Conservation (phyloP, 139 green algal genomes). For the Choricystis sp. region DNA sequence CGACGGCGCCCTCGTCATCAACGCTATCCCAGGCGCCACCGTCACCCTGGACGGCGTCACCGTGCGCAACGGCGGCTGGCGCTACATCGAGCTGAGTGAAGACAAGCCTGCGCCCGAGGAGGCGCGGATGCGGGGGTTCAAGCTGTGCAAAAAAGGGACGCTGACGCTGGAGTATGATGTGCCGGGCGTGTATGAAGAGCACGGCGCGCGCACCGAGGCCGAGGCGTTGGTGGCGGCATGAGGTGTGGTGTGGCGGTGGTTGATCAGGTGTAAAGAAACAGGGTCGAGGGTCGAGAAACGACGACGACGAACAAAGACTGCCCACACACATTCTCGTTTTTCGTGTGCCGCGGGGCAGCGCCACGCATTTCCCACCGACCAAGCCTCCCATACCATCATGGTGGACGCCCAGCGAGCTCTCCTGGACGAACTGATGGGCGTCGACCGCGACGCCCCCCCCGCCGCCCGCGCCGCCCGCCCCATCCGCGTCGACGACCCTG, state of each 20-base stretch:
- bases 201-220: no score
- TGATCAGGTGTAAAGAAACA: no score
- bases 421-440: slow-evolving; percentile 70
- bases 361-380: no score
- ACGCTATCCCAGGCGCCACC: slow-evolving; percentile 21
- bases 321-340: no score
- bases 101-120: slow-evolving; percentile 1
- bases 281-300: no score
- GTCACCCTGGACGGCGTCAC: slow-evolving; percentile 29
- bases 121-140: slow-evolving; percentile 25
- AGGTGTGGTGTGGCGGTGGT: no score
- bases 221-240: no score
- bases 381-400: slow-evolving; percentile 22
- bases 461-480: slow-evolving; percentile 27
- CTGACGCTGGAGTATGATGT: slow-evolving; percentile 18
- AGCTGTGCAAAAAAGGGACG: slow-evolving; percentile 24
- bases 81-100: slow-evolving; percentile 25
- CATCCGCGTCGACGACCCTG: slow-evolving; percentile 50
- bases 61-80: slow-evolving; percentile 61
- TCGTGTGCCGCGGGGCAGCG: no score
- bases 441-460: slow-evolving; percentile 8
- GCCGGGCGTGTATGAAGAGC: neutral
- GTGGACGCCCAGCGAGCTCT: slow-evolving; percentile 42
- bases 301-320: no score
- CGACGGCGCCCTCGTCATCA: slow-evolving; percentile 55